Percentiles rank a stretch among this genome's conserved stretches.
Evolutionary conservation across 306 rosid species (phyloP).

Genomic region (Trichosanthes truncata): DNA sequence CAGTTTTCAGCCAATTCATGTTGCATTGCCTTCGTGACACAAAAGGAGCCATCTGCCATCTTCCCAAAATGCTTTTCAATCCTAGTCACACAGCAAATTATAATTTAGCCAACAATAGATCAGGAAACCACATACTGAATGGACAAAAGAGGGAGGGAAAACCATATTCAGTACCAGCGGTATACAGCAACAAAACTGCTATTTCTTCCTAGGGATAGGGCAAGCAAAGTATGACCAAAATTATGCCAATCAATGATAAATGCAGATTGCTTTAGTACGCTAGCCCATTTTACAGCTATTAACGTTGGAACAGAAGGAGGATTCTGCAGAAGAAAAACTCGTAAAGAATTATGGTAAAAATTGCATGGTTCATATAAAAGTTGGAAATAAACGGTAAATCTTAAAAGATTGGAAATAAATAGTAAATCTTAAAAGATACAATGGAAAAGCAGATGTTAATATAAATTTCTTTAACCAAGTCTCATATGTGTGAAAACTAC

Average conservation of each 20-base stretch:
- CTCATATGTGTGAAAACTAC: not conserved
- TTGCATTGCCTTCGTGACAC: conserved; percentile 94
- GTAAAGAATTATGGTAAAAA: not conserved
- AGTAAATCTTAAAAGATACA: not conserved
- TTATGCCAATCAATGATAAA: conserved; percentile 97
- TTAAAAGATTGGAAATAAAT: not conserved
- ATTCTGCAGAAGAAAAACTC: conserved; percentile 49
- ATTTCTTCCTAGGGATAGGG: conserved; percentile 78
- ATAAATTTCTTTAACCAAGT: not conserved
- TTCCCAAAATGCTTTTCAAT: conserved; percentile 77
- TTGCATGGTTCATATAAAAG: not conserved
- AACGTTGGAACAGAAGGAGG: conserved; percentile 98
- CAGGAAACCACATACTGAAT: not conserved
- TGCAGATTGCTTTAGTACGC: conserved; percentile 63
- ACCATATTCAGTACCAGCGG: conserved; percentile 46
- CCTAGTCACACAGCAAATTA: conserved; percentile 38
- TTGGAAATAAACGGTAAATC: not conserved
- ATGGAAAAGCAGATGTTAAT: not conserved
- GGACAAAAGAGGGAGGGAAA: not conserved
- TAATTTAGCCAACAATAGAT: not conserved
- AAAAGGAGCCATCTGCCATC: conserved; percentile 83
- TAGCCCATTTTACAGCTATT: conserved; percentile 88
- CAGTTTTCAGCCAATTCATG: conserved; percentile 97
- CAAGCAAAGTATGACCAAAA: conserved; percentile 86
- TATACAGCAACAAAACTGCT: conserved; percentile 66